A percentile compares a stretch with the other conserved stretches of the same genome.
Conservation (phyloP, 495 filamentous ascomycete genomes). For the Hypoxylon rickii region DNA sequence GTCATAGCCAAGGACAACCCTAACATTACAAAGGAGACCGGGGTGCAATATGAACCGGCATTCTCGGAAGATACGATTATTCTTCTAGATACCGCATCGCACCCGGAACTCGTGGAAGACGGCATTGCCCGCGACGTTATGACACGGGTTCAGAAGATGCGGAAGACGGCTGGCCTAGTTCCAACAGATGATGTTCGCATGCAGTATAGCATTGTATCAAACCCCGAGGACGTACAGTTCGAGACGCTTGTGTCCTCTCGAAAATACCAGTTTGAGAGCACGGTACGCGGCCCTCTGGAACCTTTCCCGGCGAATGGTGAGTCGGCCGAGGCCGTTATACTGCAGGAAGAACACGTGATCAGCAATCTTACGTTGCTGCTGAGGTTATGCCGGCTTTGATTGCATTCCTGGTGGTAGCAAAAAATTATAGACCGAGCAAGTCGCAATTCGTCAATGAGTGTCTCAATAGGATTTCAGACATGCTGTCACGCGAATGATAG, state of each 20-base stretch:
- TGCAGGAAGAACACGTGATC: conserved; percentile 30
- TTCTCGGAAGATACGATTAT: conserved; percentile 48
- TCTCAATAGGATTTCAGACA: too few species aligned
- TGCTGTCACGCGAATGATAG: too few species aligned
- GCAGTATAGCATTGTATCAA: conserved; percentile 47
- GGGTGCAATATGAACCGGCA: conserved; percentile 26
- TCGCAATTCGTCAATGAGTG: too few species aligned
- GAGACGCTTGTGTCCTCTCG: conserved; percentile 29
- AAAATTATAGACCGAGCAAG: background rate
- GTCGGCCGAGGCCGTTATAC: conserved; percentile 15
- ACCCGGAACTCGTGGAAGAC: conserved; percentile 49
- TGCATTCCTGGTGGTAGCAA: background rate
- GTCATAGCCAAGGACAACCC: conserved; percentile 25
- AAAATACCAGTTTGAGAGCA: conserved; percentile 26
- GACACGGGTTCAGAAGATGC: conserved; percentile 51
- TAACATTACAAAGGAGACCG: conserved; percentile 18
- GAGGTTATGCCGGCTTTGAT: conserved; percentile 28
- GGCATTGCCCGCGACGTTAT: conserved; percentile 51
- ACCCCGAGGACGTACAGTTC: conserved; percentile 29
- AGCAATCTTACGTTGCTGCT: conserved; percentile 24
- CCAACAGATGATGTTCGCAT: conserved; percentile 52
- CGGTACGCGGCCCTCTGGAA: conserved; percentile 31
- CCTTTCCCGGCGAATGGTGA: conserved; percentile 7
- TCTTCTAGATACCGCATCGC: conserved; percentile 47
- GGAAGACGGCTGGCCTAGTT: conserved; percentile 51